Base-by-base conservation (phyloP, 2,329 filamentous ascomycete genomes). In the Coniella lustricola region DNA sequence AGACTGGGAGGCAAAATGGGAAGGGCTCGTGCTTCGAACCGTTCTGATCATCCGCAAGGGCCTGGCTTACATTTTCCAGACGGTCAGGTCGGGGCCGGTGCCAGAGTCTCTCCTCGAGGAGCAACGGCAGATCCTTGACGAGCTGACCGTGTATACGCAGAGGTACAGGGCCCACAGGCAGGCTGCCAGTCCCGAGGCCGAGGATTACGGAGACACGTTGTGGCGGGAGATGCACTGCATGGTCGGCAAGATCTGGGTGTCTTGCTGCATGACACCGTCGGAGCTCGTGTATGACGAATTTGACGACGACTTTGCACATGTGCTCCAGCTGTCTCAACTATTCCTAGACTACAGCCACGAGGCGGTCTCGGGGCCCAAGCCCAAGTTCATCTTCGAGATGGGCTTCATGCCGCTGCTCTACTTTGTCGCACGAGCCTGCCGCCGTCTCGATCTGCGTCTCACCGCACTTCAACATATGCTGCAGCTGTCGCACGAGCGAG, bases 361-460 rank as follows among this genome's bases (percentile, higher is more conserved):
- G 46, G 54, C 17, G 48, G 55, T 14, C 44, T 51, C 16, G 47
- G 55, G 10, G 40, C 57, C 45, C 40, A 25, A 38, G 12, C 33
- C 54, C 44, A 54, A 53, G 40, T 73, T 73, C 32, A 64, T 61
- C 5, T 73, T 72, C 39, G 69, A 72, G 34, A 70, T 67, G 12
- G 67, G 70, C 17, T 46, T 72, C 0, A 60, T 72, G 21, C 64
- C 68, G 0, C 65, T 69, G 1, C 54, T 74, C 1, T 72, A 69
- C 54, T 73, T 67, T 53, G 64, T 66, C 7, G 63, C 59, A 1
- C 55, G 59, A 32, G 69, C 67, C 44, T 72, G 67, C 42, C 61
- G 69, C 1, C 69, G 71, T 49, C 74, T 65, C 0, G 56, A 65
- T 14, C 59, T 71, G 4, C 55, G 70, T 12, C 60, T 68, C 1